Conservation (phyloP, 2,329 filamentous ascomycete genomes). For the Ophiocordyceps camponoti-leonardi region DNA sequence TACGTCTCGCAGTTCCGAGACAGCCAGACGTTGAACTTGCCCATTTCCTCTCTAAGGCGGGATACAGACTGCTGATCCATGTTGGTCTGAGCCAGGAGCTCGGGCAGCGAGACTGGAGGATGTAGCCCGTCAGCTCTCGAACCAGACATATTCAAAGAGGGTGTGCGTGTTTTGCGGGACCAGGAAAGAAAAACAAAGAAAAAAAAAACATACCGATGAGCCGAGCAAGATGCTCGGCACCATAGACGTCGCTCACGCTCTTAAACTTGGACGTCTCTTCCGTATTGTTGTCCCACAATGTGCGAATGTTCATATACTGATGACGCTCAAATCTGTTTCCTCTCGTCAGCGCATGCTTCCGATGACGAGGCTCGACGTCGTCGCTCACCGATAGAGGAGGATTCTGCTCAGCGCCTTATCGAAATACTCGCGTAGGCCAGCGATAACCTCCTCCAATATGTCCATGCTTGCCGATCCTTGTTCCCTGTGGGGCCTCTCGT, state of each 20-base stretch:
- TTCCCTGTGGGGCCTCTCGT: constrained; percentile 49
- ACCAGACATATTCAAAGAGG: too few relatives aligned
- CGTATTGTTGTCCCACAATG: constrained; percentile 42
- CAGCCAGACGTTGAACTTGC: constrained; percentile 75
- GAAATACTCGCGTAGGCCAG: constrained; percentile 84
- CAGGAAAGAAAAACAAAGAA: neutral
- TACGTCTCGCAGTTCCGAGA: constrained; percentile 59
- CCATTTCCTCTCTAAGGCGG: constrained; percentile 74
- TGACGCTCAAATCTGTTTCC: constrained; percentile 64
- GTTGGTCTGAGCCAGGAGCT: constrained; percentile 91
- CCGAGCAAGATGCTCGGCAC: constrained; percentile 78
- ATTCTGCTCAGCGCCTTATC: constrained; percentile 78
- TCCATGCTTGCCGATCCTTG: constrained; percentile 57
- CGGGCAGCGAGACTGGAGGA: constrained; percentile 65
- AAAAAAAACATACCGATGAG: constrained; percentile 53
- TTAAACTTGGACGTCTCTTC: constrained; percentile 52
- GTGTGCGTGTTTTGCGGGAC: too few relatives aligned
- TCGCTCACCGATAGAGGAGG: constrained; percentile 55
- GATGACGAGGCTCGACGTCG: neutral
- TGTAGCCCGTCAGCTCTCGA: constrained; percentile 1
- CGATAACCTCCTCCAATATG: constrained; percentile 76
- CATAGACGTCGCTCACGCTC: constrained; percentile 66
- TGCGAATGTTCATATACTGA: constrained; percentile 66
- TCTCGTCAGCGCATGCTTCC: constrained; percentile 6
- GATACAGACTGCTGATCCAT: constrained; percentile 89